These are phyloP conservation scores for Calocera cornea DNA, from an alignment of 768 basidiomycete species.

Conservation along the genomic window DNA sequence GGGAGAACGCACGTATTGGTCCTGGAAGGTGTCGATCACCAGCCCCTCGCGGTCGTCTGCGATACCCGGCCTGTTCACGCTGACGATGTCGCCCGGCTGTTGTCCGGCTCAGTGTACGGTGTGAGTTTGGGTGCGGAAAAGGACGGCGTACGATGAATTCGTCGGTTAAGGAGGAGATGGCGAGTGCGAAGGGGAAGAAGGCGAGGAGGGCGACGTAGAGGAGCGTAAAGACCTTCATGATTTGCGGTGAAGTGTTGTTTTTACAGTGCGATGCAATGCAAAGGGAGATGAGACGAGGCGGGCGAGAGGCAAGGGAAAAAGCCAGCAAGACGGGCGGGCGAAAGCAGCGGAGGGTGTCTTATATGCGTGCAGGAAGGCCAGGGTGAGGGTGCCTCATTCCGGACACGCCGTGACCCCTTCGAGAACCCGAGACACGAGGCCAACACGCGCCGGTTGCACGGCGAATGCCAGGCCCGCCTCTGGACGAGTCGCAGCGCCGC, in stretches of 20 bases:
- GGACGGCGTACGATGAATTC: conserved; percentile 6
- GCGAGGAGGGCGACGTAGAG: neutral
- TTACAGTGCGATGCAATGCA: too few species aligned
- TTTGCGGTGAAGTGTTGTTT: too few species aligned
- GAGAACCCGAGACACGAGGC: neutral
- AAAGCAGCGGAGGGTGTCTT: neutral
- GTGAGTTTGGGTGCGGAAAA: neutral
- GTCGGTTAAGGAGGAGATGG: neutral
- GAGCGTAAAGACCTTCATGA: neutral
- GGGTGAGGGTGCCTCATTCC: neutral
- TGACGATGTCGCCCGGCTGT: conserved; percentile 58
- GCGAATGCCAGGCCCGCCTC: neutral
- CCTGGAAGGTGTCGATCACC: conserved; percentile 61
- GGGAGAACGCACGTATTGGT: conserved; percentile 43
- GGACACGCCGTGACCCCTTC: neutral
- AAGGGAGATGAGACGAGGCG: neutral
- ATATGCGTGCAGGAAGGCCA: neutral
- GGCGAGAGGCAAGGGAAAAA: neutral
- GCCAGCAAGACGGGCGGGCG: neutral
- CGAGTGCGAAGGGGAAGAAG: neutral
- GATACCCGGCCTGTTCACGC: conserved; percentile 46
- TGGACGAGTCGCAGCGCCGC: too few species aligned
- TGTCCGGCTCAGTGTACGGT: neutral
- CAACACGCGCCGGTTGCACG: neutral
- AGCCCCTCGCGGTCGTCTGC: conserved; percentile 61